Base-by-base conservation (phyloP, 2,329 filamentous ascomycete species). In the Alternaria brassicicola region DNA sequence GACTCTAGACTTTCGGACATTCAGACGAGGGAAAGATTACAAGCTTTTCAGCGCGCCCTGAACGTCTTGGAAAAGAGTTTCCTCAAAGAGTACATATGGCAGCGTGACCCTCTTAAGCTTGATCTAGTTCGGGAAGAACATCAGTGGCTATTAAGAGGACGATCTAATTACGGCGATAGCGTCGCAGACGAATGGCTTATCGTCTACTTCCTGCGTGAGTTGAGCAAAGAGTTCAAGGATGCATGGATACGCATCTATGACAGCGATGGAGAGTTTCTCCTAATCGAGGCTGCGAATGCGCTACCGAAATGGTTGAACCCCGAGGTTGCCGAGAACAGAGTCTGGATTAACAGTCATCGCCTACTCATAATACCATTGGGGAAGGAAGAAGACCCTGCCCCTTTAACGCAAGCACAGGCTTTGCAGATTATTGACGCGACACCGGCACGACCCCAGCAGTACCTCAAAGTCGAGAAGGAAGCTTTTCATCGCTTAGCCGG, bases 171-270 rank as follows among this genome's bases (percentile, higher is more conserved):
- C 70, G 93, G 94, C 8, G 96, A 99, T 77, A 95, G 93, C 0
- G 88, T 98, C 4, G 94, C 97, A 71, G 95, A 99, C 69, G 96
- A 99, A 80, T 99, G 95, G 96, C 85, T 98, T 6, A 89, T 98
- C 59, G 93, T 98, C 19, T 97, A 93, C 78, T 80, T 98, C 5
- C 82, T 99, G 28, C 87, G 91, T 42, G 89, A 96, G 78, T 80
- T 98, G 67, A 93, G 89, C 67, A 90, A 84, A 66, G 83, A 85
- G 35, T 91, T 91, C 68, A 81, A 86, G 4, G 83, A 89, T 59
- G 82, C 93, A 7, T 99, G 94, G 93, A 85, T 93, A 45, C 88
- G 91, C 47, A 84, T 96, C 4, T 88, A 86, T 59, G 95, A 99
- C 75, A 89, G 88, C 47, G 95, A 98, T 78, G 96, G 96, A 68